Conservation (phyloP, 148 eudicot species). For the Suaeda aralocaspica region DNA sequence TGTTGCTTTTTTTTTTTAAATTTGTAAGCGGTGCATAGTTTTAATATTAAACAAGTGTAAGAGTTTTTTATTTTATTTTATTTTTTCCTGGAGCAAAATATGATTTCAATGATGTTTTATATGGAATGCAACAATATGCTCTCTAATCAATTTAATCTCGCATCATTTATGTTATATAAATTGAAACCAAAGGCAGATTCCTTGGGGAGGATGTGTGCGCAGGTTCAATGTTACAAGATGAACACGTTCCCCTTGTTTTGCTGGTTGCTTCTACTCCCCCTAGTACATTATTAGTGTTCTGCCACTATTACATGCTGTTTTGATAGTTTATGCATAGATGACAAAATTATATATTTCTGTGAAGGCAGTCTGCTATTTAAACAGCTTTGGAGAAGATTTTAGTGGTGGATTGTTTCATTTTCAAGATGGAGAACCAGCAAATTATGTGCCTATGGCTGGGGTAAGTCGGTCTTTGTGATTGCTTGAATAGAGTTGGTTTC, state of each 20-base stretch:
- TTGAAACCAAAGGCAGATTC: neutral
- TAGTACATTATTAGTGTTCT: neutral
- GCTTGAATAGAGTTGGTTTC: neutral
- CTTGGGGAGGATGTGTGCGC: neutral
- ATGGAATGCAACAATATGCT: neutral
- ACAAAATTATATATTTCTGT: conserved; percentile 14
- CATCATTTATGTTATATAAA: neutral
- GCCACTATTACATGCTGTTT: neutral
- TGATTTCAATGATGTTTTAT: neutral
- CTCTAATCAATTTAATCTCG: too few species aligned
- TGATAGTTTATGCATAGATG: neutral
- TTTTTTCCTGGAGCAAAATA: neutral
- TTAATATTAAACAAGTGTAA: too few species aligned
- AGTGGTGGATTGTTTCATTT: conserved; percentile 87
- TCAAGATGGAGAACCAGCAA: conserved; percentile 74
- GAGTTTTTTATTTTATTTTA: too few species aligned
- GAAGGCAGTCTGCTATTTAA: conserved; percentile 93
- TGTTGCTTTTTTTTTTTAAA: neutral
- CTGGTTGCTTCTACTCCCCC: neutral
- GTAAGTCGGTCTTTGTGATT: conserved; percentile 40
- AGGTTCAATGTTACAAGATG: neutral
- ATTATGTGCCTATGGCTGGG: conserved; percentile 72
- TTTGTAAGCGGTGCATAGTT: too few species aligned
- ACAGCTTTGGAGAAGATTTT: conserved; percentile 64
- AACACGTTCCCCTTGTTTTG: neutral